Base-by-base conservation (phyloP, 345 rosid species). In the Psidium guajava region DNA sequence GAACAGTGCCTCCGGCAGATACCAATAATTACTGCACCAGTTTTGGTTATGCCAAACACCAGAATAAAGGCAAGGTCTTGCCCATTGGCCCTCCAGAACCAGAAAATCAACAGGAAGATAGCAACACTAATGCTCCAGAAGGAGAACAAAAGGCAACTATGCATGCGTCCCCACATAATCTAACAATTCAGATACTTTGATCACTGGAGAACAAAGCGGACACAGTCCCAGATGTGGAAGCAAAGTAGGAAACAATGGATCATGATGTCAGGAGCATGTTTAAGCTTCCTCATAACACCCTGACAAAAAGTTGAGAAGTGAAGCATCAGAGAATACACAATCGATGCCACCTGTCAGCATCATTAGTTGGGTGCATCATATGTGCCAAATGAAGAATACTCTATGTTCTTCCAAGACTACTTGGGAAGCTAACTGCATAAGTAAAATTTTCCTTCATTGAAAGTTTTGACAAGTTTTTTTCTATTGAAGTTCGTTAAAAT, bases 131-230 rank as follows among this genome's bases (percentile, higher is more conserved):
- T n/a, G 28, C 80, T 61, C 57, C 82, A 54, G 80, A 54, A 21
- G 82, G n/a, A 57, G 87, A 85, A 82, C 22, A 59, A 61, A 85
- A 81, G 56, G 50, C 81, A 64, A 42, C 36, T 3, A 64, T 69
- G 53, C 32, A 27, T 69, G 80, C 54, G 47, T 57, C 85, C 85
- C 80, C 56, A 75, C 55, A 82, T 83, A 85, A 9, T 59, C 77
- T 61, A 54, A 32, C 80, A 44, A 44, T 83, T 82, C 80, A 85
- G 42, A 85, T 58, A 86, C 50, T 18, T 49, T 28, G 53, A 20
- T 59, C 64, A 64, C 81, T 83, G 86, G 82, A 87, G 49, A 84
- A 84, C 27, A 86, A 64, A 44, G n/a, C 16, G 11, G 50, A 69
- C 82, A 81, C 22, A 42, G 54, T 42, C 11, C 40, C 4, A 82